These are phyloP conservation scores for Neofusicoccum laricinum DNA, from an alignment of 2,329 filamentous ascomycete species.

Conservation along the genomic window DNA sequence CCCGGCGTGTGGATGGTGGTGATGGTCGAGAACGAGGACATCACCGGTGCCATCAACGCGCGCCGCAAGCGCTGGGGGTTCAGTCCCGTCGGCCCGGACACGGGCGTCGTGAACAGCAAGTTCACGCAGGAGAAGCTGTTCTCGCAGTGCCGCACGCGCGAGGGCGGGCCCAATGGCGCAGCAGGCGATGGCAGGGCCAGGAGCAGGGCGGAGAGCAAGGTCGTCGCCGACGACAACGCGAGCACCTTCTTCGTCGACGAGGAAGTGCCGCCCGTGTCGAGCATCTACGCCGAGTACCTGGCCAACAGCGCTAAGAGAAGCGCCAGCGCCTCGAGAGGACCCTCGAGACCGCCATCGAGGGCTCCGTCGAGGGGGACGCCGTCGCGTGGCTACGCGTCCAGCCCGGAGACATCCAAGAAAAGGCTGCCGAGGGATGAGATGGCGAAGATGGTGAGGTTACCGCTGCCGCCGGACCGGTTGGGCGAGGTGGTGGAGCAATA, in stretches of 20 bases:
- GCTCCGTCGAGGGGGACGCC: background rate
- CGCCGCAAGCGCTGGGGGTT: background rate
- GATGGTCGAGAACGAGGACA: slow-evolving; percentile 62
- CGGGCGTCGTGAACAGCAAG: background rate
- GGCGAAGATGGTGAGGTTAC: background rate
- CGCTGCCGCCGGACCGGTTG: background rate
- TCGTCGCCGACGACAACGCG: background rate
- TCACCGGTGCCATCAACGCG: background rate
- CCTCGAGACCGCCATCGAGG: background rate
- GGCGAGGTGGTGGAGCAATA: background rate
- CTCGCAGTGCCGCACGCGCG: slow-evolving; percentile 22
- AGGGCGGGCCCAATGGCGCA: slow-evolving; percentile 14
- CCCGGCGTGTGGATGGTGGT: slow-evolving; percentile 76
- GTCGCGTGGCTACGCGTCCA: background rate
- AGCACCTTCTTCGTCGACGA: background rate
- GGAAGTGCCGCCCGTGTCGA: background rate
- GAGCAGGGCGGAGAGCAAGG: background rate
- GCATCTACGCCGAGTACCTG: background rate
- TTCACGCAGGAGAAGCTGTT: slow-evolving; percentile 22
- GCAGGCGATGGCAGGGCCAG: background rate
- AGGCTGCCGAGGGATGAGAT: background rate
- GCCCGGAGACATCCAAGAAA: background rate
- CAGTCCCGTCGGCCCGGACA: background rate
- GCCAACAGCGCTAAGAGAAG: background rate
- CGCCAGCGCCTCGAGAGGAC: background rate